Evolutionary conservation across 1,139 yeast species (phyloP), one percentile per base, ranked within the genome.

Genomic region (Yamadazyma jaroonii): DNA sequence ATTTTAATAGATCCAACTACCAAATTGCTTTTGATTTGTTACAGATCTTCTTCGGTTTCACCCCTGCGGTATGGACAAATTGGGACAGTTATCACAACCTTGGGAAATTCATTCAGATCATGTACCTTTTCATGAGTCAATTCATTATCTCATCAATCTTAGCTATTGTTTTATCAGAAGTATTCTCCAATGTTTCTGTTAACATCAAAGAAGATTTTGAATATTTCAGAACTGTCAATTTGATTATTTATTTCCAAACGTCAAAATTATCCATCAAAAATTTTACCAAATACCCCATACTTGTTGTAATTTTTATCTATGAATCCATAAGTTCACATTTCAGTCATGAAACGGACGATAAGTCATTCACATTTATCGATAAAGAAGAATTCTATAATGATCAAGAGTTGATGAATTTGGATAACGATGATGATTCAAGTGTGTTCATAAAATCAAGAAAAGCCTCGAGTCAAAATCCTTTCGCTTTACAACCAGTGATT

Each of bases 1-100:
- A 80, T 6, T 54, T 64, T 20, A 64, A 66, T 27, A 61, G 69
- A 45, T 48, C 75, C 2, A 70, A 73, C n/a, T 59, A 62, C 24
- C 71, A 72, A 29, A 76, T 79, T 24, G 74, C 80, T 14, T 78
- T 72, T 53, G 79, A 74, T 45, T 66, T 78, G 66, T 56, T 77
- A 35, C 75, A 77, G 51, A 65, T 79, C 6, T 69, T 79, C 44
- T 78, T 79, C 52, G 84, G 84, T 1, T 79, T 76, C 51, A 78
- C 84, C 0, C 83, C 84, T 0, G 77, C 81, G 0, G 83, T 79
- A 1, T 79, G 84, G 84, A 66, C 71, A 36, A 73, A 74, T 44
- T 77, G 83, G 83, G 62, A 66, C 32, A 62, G 66, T 41, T 79
- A 72, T 49, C 72, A 77, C 34, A 51, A 60, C 3, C 54, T 77